phyloP scores from a whole-genome alignment of 805 yeast species.

The Cyberlindnera sargentensis region DNA sequence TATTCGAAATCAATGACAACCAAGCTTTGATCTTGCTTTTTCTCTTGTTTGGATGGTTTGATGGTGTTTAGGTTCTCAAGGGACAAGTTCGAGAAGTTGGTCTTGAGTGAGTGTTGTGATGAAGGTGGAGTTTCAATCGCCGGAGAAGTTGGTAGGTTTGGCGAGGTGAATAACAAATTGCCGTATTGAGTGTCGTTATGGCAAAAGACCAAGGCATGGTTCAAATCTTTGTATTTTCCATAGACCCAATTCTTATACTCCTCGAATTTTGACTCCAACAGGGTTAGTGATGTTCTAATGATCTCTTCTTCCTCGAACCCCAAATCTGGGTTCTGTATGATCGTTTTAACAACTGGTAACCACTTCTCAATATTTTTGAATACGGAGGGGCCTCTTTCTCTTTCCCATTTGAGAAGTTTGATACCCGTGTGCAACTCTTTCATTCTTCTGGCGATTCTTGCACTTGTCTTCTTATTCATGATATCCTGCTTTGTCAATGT shows the following conservation, averaged over 20 bases:
- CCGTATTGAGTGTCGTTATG: conserved; percentile 98
- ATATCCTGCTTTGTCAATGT: conserved; percentile 71
- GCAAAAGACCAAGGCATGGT: conserved; percentile 63
- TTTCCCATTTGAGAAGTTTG: conserved; percentile 51
- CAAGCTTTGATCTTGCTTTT: conserved; percentile 56
- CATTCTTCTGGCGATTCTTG: conserved; percentile 93
- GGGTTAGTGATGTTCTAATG: conserved; percentile 39
- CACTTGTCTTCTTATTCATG: conserved; percentile 66
- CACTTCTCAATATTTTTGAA: conserved; percentile 73
- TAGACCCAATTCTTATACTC: conserved; percentile 60
- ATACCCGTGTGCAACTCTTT: conserved; percentile 85
- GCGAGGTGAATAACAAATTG: conserved; percentile 56
- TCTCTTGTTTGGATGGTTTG: conserved; percentile 31
- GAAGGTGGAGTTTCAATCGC: background rate
- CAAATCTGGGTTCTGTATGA: conserved; percentile 34
- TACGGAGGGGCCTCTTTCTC: conserved; percentile 51
- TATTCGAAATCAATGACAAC: conserved; percentile 97
- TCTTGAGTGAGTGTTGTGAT: conserved; percentile 5
- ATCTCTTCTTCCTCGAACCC: conserved; percentile 29
- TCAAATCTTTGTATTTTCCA: conserved; percentile 37
- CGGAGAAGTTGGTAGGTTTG: conserved; percentile 13
- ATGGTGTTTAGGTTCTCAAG: conserved; percentile 20
- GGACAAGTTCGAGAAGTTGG: conserved; percentile 18
- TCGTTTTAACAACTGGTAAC: conserved; percentile 41
- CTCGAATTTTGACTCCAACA: conserved; percentile 41